These are phyloP conservation scores for Solanum chaucha DNA, from an alignment of 257 asterid species.

Conservation along the genomic window DNA sequence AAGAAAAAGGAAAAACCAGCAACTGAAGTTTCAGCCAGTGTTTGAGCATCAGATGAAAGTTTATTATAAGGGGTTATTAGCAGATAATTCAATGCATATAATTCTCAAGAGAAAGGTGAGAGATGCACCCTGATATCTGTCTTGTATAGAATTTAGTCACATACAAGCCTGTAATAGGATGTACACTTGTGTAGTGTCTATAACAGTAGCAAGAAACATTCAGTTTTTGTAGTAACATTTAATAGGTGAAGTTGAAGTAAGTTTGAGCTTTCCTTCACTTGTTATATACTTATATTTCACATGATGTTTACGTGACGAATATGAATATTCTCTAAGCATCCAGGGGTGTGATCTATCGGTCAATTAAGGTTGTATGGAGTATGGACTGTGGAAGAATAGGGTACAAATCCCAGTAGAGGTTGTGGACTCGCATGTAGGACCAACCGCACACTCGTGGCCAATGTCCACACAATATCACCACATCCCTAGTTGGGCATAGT, in stretches of 20 bases:
- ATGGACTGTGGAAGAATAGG: not conserved
- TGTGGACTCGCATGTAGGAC: not conserved
- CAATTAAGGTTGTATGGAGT: not conserved
- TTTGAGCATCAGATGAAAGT: slow-evolving; percentile 25
- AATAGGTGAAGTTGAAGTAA: not conserved
- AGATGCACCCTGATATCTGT: slow-evolving; percentile 13
- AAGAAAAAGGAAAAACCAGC: slow-evolving; percentile 49
- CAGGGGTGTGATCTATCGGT: not conserved
- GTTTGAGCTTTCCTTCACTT: not conserved
- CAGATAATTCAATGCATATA: slow-evolving; percentile 11
- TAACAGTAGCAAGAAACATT: not conserved
- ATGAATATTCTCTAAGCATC: not conserved
- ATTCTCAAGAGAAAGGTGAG: slow-evolving; percentile 9
- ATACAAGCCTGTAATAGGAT: slow-evolving; percentile 4
- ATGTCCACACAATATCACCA: not conserved
- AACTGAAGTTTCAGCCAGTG: slow-evolving; percentile 59
- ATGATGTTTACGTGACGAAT: not conserved
- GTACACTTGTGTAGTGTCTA: not conserved
- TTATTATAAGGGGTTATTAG: slow-evolving; percentile 3
- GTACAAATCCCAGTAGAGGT: not conserved
- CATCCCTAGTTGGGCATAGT: not conserved
- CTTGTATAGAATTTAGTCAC: slow-evolving; percentile 36
- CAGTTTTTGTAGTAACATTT: slow-evolving; percentile 1
- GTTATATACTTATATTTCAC: not conserved
- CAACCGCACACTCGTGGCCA: not conserved